Conservation (phyloP, 2,329 filamentous ascomycete genomes). For the Nemania sp. region DNA sequence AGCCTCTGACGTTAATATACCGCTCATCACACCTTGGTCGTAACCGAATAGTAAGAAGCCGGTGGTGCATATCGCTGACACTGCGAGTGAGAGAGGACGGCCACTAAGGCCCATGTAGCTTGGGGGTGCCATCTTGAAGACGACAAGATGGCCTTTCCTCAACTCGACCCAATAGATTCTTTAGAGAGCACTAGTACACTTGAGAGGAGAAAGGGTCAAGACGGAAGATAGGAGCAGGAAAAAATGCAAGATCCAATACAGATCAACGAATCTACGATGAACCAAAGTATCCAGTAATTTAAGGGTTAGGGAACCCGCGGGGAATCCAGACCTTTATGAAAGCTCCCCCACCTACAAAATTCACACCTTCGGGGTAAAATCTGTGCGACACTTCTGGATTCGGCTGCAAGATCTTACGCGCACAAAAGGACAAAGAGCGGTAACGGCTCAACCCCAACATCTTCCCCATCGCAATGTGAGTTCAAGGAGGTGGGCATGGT, state of each 20-base stretch:
- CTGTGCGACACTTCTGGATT: constrained; percentile 26
- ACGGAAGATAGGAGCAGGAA: neutral
- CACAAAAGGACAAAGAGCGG: constrained; percentile 22
- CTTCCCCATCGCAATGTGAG: constrained; percentile 11
- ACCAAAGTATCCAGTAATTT: constrained; percentile 6
- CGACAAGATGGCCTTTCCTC: constrained; percentile 21
- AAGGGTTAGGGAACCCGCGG: constrained; percentile 9
- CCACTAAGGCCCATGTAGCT: constrained; percentile 71
- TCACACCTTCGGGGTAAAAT: constrained; percentile 20
- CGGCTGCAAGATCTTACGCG: constrained; percentile 21
- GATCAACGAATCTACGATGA: constrained; percentile 23
- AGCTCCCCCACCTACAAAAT: neutral
- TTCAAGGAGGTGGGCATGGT: constrained; percentile 22
- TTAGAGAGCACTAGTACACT: neutral
- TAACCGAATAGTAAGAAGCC: constrained; percentile 70
- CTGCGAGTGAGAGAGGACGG: constrained; percentile 64
- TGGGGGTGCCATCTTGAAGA: constrained; percentile 62
- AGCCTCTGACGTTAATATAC: constrained; percentile 63
- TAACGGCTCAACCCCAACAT: constrained; percentile 19
- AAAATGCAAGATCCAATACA: constrained; percentile 8
- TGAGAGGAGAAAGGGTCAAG: constrained; percentile 1
- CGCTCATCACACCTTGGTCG: constrained; percentile 57
- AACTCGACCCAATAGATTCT: constrained; percentile 18
- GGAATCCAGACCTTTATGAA: constrained; percentile 30
- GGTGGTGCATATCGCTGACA: constrained; percentile 73